These are phyloP conservation scores for Scenedesmus sp. DNA, from an alignment of 163 green algal genomes.

Conservation along the genomic window DNA sequence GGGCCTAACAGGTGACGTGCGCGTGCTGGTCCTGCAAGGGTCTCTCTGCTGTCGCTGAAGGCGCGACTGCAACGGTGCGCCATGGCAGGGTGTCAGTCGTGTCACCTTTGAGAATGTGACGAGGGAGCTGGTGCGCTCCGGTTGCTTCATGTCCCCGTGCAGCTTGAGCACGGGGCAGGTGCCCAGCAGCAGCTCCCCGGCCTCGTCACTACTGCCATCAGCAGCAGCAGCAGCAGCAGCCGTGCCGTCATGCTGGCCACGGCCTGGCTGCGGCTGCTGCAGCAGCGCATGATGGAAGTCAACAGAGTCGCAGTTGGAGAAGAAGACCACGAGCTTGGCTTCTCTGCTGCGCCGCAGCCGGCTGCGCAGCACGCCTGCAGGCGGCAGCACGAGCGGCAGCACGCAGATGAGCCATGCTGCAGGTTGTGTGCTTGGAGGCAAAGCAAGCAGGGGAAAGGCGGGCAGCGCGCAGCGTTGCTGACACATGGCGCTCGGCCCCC, in stretches of 20 bases:
- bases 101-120: conserved; percentile 64
- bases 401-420: too few relatives aligned
- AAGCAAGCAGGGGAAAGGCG: too few relatives aligned
- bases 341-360: conserved; percentile 43
- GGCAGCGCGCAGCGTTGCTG: too few relatives aligned
- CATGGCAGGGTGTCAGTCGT: too few relatives aligned
- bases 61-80: too few relatives aligned
- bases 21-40: too few relatives aligned
- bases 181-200: conserved; percentile 50
- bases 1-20: too few relatives aligned
- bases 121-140: conserved; percentile 74
- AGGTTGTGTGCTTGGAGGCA: too few relatives aligned
- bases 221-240: not conserved
- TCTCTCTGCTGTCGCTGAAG: too few relatives aligned
- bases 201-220: not conserved
- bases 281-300: conserved; percentile 89
- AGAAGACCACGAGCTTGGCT: conserved; percentile 92
- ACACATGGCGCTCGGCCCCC: too few relatives aligned
- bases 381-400: not conserved
- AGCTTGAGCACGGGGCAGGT: conserved; percentile 73
- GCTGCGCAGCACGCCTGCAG: conserved; percentile 35
- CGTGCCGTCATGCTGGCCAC: not conserved
- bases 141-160: conserved; percentile 86
- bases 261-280: conserved; percentile 15
- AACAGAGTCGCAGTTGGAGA: conserved; percentile 93